Evolutionary conservation across 2,329 filamentous ascomycete genomes (phyloP), one percentile per base, ranked within the genome.

Genomic region (Exophiala xenobiotica): DNA sequence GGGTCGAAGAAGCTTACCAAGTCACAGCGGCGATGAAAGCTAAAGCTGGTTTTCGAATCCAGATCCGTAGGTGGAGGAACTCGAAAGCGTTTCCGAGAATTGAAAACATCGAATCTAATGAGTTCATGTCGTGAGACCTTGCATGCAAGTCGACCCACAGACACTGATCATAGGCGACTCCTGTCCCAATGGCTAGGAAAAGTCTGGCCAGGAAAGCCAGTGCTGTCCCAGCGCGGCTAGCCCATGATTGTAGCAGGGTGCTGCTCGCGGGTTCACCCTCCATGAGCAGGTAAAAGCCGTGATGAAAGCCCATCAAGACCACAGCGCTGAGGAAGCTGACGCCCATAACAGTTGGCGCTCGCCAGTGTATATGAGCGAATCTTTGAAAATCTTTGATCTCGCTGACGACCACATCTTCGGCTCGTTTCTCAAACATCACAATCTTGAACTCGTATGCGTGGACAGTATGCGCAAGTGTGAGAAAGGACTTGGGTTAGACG

Each of bases 141-240:
- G 43, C 20, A 23, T 49, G 49, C 35, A 56, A 19, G 18, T 53
- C 45, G 18, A 53, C 39, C 48, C 44, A 47, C 48, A 52, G 43
- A 44, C 53, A 52, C 29, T 56, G 53, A 49, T 53, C 39, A 35
- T 51, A 56, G 8, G 53, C 53, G 4, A 46, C 49, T 12, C 49
- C 39, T 16, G 47, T 51, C 14, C 38, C 44, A 11, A 56, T 51
- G 5, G 45, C 39, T 6, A 56, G 35, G 12, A 14, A 44, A 2
- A 49, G 23, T 39, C 43, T 56, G 9, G 46, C 45, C 5, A 56
- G 29, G 40, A 56, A 56, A 3, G 53, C 53, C 2, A 56, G 24
- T 16, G 53, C 53, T 12, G 49, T 56, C 14, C 49, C 53, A 11
- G 31, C 44, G 11, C 53, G 48, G n/a, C 33, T 46, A 6, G 46